A percentile compares a stretch with the other conserved stretches of the same genome.
Conservation (phyloP, 1,284 basidiomycete genomes). For the Malassezia sympodialis region DNA sequence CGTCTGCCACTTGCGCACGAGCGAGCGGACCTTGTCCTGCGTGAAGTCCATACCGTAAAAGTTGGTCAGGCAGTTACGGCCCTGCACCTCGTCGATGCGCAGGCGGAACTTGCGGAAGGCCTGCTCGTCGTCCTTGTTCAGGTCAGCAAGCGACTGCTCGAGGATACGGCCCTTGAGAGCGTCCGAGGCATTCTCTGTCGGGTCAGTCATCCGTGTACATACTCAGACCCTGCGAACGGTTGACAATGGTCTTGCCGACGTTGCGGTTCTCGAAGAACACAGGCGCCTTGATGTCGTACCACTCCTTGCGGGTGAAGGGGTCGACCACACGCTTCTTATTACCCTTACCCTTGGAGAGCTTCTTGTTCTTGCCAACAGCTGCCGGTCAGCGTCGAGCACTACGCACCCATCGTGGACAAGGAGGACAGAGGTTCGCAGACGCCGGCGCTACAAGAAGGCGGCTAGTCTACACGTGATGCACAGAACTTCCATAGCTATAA, state of each 20-base stretch:
- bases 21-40: slow-evolving; percentile 97
- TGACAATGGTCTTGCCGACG: slow-evolving; percentile 96
- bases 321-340: slow-evolving; percentile 97
- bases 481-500: slow-evolving; percentile 12
- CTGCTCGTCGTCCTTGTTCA: slow-evolving; percentile 99
- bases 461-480: slow-evolving; percentile 10
- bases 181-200: slow-evolving; percentile 90
- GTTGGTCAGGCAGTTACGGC: slow-evolving; percentile 98
- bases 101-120: slow-evolving; percentile 99
- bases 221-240: slow-evolving; percentile 97
- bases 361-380: slow-evolving; percentile 72
- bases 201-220: slow-evolving; percentile 50
- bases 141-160: slow-evolving; percentile 91
- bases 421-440: slow-evolving; percentile 1
- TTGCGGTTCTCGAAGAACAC: slow-evolving; percentile 95
- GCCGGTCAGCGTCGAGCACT: not conserved
- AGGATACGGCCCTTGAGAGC: slow-evolving; percentile 94
- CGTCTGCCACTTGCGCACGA: slow-evolving; percentile 99
- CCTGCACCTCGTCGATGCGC: slow-evolving; percentile 92
- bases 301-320: slow-evolving; percentile 99
- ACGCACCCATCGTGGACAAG: slow-evolving; percentile 19
- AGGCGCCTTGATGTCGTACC: slow-evolving; percentile 99
- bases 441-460: not conserved
- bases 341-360: slow-evolving; percentile 99
- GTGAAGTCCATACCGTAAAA: slow-evolving; percentile 99